A percentile compares a stretch with the other conserved stretches of the same genome.
These are phyloP conservation scores for Trichoderma parareesei DNA, from an alignment of 495 filamentous ascomycete species.

Conservation along the genomic window DNA sequence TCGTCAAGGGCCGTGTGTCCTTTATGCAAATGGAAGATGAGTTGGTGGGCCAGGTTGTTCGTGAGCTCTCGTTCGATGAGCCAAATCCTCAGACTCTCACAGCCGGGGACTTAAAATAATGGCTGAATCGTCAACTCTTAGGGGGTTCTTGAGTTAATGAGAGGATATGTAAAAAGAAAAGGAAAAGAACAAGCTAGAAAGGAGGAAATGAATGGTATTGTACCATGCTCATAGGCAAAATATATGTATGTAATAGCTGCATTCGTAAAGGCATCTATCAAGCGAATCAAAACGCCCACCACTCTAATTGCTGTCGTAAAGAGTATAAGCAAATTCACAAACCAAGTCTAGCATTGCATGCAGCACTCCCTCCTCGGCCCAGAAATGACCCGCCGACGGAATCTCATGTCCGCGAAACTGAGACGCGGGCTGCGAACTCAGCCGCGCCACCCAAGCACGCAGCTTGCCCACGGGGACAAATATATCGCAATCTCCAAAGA, in stretches of 20 bases:
- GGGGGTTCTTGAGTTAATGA: not conserved
- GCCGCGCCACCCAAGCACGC: conserved; percentile 57
- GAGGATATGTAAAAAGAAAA: too few species aligned
- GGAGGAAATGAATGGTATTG: not conserved
- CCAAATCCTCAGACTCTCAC: too few species aligned
- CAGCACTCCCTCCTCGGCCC: conserved; percentile 59
- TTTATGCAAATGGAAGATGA: conserved; percentile 7
- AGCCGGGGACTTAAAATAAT: not conserved
- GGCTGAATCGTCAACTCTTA: not conserved
- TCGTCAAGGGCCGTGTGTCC: conserved; percentile 22
- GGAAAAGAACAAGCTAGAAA: too few species aligned
- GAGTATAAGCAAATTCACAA: not conserved
- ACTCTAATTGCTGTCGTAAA: not conserved
- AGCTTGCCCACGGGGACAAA: conserved; percentile 67
- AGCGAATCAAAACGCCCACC: not conserved
- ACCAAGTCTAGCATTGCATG: conserved; percentile 29
- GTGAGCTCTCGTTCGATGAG: not conserved
- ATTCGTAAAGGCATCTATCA: not conserved
- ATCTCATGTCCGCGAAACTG: conserved; percentile 51
- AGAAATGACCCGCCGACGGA: conserved; percentile 73
- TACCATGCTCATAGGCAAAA: too few species aligned
- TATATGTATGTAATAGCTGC: not conserved
- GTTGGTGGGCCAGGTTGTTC: not conserved
- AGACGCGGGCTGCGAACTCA: conserved; percentile 32
- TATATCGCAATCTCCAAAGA: conserved; percentile 72